Base-by-base conservation (phyloP, 768 basidiomycete species). In the Lactifluus pinguis region DNA sequence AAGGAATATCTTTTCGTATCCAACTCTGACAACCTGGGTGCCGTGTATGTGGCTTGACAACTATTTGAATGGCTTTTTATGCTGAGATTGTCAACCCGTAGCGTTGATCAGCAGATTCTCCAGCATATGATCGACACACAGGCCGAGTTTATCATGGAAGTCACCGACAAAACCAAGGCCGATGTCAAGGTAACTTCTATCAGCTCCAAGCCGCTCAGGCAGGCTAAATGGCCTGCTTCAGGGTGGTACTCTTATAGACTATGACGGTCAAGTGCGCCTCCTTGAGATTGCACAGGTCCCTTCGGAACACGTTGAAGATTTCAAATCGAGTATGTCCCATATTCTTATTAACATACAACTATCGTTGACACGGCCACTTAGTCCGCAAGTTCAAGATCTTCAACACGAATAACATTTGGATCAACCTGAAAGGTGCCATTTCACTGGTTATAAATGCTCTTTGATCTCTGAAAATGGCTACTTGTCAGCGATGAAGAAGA, bases 1-100 rank as follows among this genome's bases (percentile, higher is more conserved):
- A 97, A 95, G 73, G 92, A 98, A 76, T 98, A 95, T 76, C 83
- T 97, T 68, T 98, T 97, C 71, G 91, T 94, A 56, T 95, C 93
- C 74, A 98, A 98, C 80, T 93, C 93, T 50, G 95, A 97, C 75
- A 97, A 97, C 74, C 74, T 98, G 70, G 94, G 94, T 71, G 95
- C 93, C 64, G 86, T 87, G 86, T 88, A 74, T 67, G 84, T 76
- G 15, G n/a, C 57, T 48, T 55, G 17, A 25, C 21, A 17, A 30
- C 53, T 14, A 49, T 39, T 51, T 39, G 36, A 41, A n/a, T 44
- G 3, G 15, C 11, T 38, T 45, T 50, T 51, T 17, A 44, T 34
- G 48, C 61, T 56, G 9, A 61, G 45, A 21, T 45, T 6, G 39
- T n/a, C 30, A 2, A 38, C 2, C 9, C 59, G 21, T 32, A 66